Conservation (phyloP, 345 rosid genomes). For the Citrus unshiu region DNA sequence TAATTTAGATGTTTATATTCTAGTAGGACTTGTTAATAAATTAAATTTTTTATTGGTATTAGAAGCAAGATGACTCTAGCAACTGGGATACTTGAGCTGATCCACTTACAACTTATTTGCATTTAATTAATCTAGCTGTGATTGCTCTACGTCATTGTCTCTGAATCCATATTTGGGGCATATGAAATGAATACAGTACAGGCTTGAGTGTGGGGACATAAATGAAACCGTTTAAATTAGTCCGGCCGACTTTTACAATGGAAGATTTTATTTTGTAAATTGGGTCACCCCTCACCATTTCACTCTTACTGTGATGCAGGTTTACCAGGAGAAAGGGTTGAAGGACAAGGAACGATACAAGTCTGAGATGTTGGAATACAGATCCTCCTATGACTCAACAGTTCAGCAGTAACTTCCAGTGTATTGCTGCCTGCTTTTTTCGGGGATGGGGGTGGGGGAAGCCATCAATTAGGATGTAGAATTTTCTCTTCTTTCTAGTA, state of each 20-base stretch:
- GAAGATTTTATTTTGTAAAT: not conserved
- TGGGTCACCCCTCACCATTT: not conserved
- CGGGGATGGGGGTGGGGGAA: not conserved
- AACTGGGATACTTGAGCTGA: not conserved
- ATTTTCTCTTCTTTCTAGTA: not conserved
- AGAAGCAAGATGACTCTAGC: not conserved
- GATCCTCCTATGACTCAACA: conserved; percentile 33
- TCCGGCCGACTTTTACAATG: not conserved
- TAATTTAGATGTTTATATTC: not conserved
- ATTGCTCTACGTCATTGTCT: not conserved
- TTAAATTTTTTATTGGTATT: not conserved
- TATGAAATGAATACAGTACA: not conserved
- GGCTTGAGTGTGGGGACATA: not conserved
- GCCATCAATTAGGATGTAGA: not conserved
- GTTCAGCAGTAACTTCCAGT: conserved; percentile 9
- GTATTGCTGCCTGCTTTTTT: not conserved
- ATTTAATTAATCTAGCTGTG: not conserved
- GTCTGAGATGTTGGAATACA: conserved; percentile 63
- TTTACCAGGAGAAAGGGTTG: conserved; percentile 67
- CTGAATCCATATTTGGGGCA: not conserved
- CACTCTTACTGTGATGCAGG: conserved; percentile 26
- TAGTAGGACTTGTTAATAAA: not conserved
- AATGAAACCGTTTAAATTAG: not conserved
- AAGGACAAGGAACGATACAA: conserved; percentile 73
- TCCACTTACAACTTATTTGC: not conserved